Conservation (phyloP, 2,329 filamentous ascomycete species). For the Hymenoscyphus occultus region DNA sequence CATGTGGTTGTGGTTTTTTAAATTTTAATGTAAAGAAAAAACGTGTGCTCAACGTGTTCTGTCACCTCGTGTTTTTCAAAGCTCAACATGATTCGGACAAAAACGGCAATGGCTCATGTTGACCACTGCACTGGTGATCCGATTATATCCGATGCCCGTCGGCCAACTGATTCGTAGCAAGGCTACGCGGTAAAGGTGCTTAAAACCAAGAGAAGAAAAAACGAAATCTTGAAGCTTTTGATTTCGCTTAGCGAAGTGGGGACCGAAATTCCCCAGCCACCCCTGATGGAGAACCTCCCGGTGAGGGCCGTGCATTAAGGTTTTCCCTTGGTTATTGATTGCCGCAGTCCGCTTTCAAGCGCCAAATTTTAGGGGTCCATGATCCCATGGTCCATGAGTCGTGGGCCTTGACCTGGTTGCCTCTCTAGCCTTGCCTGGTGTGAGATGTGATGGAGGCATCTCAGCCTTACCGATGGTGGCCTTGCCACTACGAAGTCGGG, state of each 20-base stretch:
- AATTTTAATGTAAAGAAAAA: neutral
- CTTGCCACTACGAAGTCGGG: neutral
- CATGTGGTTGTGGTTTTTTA: neutral
- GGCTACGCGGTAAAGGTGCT: too few relatives aligned
- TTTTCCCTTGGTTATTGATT: neutral
- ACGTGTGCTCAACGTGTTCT: neutral
- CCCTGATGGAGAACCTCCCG: neutral
- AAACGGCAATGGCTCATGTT: neutral
- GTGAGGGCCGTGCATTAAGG: conserved; percentile 5
- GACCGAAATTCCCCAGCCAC: neutral
- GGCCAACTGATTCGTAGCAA: neutral
- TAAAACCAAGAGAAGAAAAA: neutral
- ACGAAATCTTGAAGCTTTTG: neutral
- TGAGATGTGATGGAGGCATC: neutral
- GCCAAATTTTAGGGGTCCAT: neutral
- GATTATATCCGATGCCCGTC: neutral
- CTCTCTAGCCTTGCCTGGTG: neutral
- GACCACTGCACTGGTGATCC: neutral
- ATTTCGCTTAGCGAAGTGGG: neutral
- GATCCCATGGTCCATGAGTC: conserved; percentile 1
- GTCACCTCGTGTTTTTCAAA: neutral
- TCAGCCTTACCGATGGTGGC: neutral
- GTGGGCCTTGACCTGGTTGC: neutral
- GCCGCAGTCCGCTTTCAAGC: neutral
- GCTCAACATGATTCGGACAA: neutral